These are phyloP conservation scores for Fusarium scirpi DNA, from an alignment of 2,329 filamentous ascomycete species.

Conservation along the genomic window DNA sequence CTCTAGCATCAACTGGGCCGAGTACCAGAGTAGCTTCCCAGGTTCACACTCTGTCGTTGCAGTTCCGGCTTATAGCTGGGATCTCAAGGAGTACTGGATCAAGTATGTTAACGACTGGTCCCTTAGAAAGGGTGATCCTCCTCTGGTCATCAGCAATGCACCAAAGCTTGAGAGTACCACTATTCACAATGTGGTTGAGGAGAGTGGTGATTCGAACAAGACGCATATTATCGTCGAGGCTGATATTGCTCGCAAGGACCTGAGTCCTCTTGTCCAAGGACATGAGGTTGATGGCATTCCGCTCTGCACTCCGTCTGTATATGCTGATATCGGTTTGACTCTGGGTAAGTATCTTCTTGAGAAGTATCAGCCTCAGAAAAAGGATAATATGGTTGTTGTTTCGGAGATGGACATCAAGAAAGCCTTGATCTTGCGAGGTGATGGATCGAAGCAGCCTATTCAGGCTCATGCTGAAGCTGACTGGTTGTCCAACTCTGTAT, in stretches of 20 bases:
- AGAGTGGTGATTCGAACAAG: constrained; percentile 27
- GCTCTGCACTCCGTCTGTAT: constrained; percentile 36
- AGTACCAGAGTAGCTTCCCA: constrained; percentile 48
- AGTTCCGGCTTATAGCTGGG: constrained; percentile 78
- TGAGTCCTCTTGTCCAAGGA: constrained; percentile 33
- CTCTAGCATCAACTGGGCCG: constrained; percentile 30
- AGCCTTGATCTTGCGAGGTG: constrained; percentile 26
- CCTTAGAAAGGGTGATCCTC: constrained; percentile 68
- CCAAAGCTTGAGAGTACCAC: constrained; percentile 36
- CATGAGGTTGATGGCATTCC: constrained; percentile 40
- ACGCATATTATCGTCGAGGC: constrained; percentile 35
- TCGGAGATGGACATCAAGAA: constrained; percentile 41
- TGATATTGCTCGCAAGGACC: constrained; percentile 35
- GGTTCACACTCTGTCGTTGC: constrained; percentile 59
- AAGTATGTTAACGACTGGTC: constrained; percentile 76
- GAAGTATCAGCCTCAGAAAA: constrained; percentile 22
- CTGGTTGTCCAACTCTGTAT: constrained; percentile 14
- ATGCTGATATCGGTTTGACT: constrained; percentile 37
- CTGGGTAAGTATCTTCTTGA: constrained; percentile 30
- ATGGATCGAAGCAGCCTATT: constrained; percentile 15
- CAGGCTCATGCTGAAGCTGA: constrained; percentile 38
- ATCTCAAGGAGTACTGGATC: constrained; percentile 78
- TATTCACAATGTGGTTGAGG: constrained; percentile 31
- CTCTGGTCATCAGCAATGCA: constrained; percentile 24
- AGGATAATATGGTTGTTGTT: constrained; percentile 30